Conservation (phyloP, 2,329 filamentous ascomycete species). For the Rugonectria rugulosa region DNA sequence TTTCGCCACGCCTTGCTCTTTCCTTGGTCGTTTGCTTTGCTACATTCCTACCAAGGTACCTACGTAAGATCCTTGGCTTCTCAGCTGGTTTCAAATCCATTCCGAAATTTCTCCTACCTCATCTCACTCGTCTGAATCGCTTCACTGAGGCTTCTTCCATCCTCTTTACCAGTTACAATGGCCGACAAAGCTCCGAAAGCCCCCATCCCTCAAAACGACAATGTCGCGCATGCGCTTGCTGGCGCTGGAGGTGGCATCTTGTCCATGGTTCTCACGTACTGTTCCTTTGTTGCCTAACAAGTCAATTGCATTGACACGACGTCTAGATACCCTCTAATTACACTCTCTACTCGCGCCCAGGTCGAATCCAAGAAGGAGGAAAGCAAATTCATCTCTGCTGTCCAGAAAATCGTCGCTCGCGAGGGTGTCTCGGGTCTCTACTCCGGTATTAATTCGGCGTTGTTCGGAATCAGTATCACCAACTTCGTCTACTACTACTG, state of each 20-base stretch:
- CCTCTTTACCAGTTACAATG: conserved; percentile 5
- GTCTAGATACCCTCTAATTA: conserved; percentile 89
- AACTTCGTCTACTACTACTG: conserved; percentile 99
- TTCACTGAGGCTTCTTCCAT: neutral
- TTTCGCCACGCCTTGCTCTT: conserved; percentile 5
- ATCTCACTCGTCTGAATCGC: neutral
- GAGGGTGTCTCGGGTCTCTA: conserved; percentile 92
- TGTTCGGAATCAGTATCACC: conserved; percentile 97
- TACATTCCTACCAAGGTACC: neutral
- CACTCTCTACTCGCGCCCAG: conserved; percentile 94
- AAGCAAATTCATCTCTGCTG: conserved; percentile 82
- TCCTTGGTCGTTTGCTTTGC: conserved; percentile 9
- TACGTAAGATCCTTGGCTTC: no score
- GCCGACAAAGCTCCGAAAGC: conserved; percentile 58
- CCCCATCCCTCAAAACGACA: conserved; percentile 86
- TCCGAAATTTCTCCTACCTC: neutral
- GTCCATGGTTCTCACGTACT: conserved; percentile 93
- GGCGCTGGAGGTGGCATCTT: conserved; percentile 92
- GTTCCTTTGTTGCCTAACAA: neutral
- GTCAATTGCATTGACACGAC: conserved; percentile 14
- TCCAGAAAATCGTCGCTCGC: conserved; percentile 86
- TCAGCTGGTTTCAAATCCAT: conserved; percentile 5
- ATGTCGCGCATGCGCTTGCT: conserved; percentile 93
- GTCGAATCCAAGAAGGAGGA: conserved; percentile 95
- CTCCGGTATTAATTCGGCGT: conserved; percentile 88